phyloP scores from a whole-genome alignment of 306 rosid species.

The Acmispon strigosus region DNA sequence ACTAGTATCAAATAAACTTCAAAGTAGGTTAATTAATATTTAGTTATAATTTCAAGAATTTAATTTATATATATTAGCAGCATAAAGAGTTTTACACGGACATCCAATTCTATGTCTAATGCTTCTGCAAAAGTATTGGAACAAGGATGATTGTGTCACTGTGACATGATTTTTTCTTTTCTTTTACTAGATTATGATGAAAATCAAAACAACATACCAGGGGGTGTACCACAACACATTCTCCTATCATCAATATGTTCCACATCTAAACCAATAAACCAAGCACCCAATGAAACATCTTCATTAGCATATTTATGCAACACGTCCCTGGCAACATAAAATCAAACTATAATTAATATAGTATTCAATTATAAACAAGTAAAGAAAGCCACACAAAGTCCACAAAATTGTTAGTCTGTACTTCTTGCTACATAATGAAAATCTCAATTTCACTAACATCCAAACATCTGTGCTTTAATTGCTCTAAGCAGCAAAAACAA shows the following conservation, averaged over 20 bases:
- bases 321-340: conserved; percentile 43
- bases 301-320: conserved; percentile 90
- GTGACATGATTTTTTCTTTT: not conserved
- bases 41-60: not conserved
- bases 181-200: not conserved
- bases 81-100: not conserved
- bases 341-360: not conserved
- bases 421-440: not conserved
- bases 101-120: not conserved
- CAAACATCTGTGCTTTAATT: not conserved
- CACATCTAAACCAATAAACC: conserved; percentile 92
- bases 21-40: not conserved
- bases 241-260: conserved; percentile 77
- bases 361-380: not conserved
- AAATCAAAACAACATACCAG: conserved; percentile 43
- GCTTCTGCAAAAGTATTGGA: not conserved
- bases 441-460: conserved; percentile 4
- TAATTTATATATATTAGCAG: too few relatives aligned
- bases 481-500: not conserved
- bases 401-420: not conserved
- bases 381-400: not conserved
- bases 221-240: conserved; percentile 81
- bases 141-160: not conserved
- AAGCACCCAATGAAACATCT: conserved; percentile 88
- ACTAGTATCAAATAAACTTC: not conserved